Percentiles rank a stretch among this genome's conserved stretches.
phyloP scores from a whole-genome alignment of 2,329 filamentous ascomycete genomes.

The Xylariaceae sp. region DNA sequence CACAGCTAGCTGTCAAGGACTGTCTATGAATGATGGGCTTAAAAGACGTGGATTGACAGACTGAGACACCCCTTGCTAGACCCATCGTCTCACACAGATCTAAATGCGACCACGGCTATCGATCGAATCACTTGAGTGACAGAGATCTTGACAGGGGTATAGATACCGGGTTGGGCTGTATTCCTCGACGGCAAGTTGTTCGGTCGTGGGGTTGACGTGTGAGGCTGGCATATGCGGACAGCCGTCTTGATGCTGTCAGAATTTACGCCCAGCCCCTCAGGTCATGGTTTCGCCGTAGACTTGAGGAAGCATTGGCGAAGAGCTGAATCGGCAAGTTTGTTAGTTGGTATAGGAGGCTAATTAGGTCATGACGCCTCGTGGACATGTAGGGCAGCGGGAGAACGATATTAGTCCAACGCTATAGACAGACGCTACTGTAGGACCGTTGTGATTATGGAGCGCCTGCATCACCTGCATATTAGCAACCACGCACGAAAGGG shows the following conservation, averaged over 20 bases:
- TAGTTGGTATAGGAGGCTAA: background rate
- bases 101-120: constrained; percentile 30
- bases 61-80: constrained; percentile 16
- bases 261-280: constrained; percentile 1
- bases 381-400: background rate
- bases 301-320: background rate
- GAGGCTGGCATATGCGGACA: constrained; percentile 32
- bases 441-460: background rate
- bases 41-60: constrained; percentile 1
- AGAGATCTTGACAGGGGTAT: constrained; percentile 27
- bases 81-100: constrained; percentile 20
- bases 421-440: constrained; percentile 6
- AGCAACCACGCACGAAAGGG: background rate
- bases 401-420: background rate
- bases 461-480: background rate
- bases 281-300: background rate
- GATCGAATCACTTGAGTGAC: constrained; percentile 21
- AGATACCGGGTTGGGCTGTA: constrained; percentile 24
- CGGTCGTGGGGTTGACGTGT: constrained; percentile 20
- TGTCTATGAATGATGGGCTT: background rate
- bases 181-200: constrained; percentile 23
- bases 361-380: background rate
- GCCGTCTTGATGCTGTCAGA: constrained; percentile 28
- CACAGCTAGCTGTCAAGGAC: background rate
- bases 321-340: background rate